Base-by-base conservation (phyloP, 495 filamentous ascomycete genomes). In the Podospora australis region DNA sequence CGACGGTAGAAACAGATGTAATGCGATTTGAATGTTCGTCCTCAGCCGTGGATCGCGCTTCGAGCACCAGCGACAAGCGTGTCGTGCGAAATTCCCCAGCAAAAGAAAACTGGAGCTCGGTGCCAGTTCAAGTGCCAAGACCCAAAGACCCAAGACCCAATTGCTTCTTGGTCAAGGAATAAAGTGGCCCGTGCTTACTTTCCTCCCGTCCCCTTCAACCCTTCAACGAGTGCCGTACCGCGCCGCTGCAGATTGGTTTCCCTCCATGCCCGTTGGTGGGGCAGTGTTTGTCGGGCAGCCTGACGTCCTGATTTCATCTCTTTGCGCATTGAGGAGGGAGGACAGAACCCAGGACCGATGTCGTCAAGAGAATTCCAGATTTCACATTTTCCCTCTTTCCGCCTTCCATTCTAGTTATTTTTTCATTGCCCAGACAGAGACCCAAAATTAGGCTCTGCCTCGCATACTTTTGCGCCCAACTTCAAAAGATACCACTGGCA, bases 301-400 rank as follows among this genome's bases (percentile, higher is more conserved):
- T 59, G 57, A 59, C 57, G 46, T 58, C 51, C n/a, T n/a, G n/a
- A n/a, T n/a, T n/a, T n/a, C n/a, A n/a, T 54, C 48, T 35, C 32
- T 55, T 52, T 54, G 49, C 26, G 26, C 16, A 19, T 35, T 35
- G 9, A 39, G 39, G 53, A 21, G 45, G 40, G n/a, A n/a, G n/a
- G n/a, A n/a, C n/a, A n/a, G n/a, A n/a, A n/a, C n/a, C n/a, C n/a
- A n/a, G n/a, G 30, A 35, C 24, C 21, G 28, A 32, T 38, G 30
- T 52, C 41, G 29, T 40, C 46, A 47, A 34, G 47, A 48, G 47
- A 35, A 39, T 19, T 24, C 24, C 49, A 32, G 26, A 32, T 24
- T 29, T 20, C 47, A 21, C 38, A 14, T 14, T 7, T 17, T 36
- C 19, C 32, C 32, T 14, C 32, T 36, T 17, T 17, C n/a, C 32